Base-by-base conservation (phyloP, 2,329 filamentous ascomycete species). In the Fusarium sp. region DNA sequence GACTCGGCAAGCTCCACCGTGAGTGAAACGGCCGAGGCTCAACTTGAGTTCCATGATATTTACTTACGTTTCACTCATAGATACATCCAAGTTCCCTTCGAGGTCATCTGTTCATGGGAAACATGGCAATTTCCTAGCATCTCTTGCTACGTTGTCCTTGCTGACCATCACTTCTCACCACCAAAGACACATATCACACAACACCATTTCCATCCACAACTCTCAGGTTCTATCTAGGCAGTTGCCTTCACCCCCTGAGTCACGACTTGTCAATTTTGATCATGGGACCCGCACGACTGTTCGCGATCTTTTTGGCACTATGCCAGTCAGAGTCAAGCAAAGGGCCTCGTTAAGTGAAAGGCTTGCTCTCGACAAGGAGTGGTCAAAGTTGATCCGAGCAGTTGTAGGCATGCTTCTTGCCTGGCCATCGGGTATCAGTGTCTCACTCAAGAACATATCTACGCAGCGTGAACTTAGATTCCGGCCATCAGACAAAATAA, bases 281-380 rank as follows among this genome's bases (percentile, higher is more conserved):
- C 89, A 93, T 80, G 95, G 95, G 6, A 97, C 95, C 0, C 87
- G 88, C 28, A 89, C 95, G 3, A 86, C 86, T 1, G 91, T 97
- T 7, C 88, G 90, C 58, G 91, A 97, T 77, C 82, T 98, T 1
- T 98, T 98, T 79, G 94, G 95, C 1, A 92, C 90, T 61, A 93
- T 98, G 88, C 94, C 95, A 0, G 95, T 98, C 14, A 90, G 95
- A 15, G 91, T 97, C 26, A 97, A 96, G 76, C 92, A 94, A 72
- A 87, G 94, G 66, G 87, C 89, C 0, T 72, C 87, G 0, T 71
- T 89, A 5, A 80, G 84, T 39, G 82, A 88, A 73, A 84, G 83
- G 70, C 69, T 84, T 13, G 75, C 82, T 24, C 82, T 90, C 48
- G 78, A 86, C 20, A 91, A 86, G 68, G 86, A 92, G 53, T 95